Evolutionary conservation across 1,284 basidiomycete species (phyloP), one percentile per base, ranked within the genome.

Genomic region (Cystobasidium slooffiae): DNA sequence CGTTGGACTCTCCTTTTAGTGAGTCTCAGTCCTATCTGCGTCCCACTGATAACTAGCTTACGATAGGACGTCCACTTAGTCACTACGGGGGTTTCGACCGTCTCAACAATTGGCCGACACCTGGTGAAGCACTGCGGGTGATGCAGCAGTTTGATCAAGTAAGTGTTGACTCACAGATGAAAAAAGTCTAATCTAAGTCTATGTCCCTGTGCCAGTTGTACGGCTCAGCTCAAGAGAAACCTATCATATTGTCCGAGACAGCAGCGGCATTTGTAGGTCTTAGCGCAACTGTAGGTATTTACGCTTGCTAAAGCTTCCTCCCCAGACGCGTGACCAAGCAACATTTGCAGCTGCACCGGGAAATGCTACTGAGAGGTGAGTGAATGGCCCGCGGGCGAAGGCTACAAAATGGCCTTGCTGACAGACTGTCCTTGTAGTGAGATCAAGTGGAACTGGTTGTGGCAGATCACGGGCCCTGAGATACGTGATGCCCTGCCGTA

Each of bases 361-460:
- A 7, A 75, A 75, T 58, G 66, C 74, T 14, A 75, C 74, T 8
- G 74, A 75, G 41, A 52, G 55, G 74, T 75, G 20, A 12, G 69
- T 18, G 24, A 20, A 5, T 10, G 8, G 12, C 22, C 20, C 22
- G 22, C 49, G 8, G 9, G 18, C 20, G 59, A 16, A n/a, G 44
- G 12, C 47, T 9, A 31, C 2, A 18, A 12, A 18, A 12, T 55
- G 47, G 7, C n/a, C 3, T 16, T 51, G 63, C 47, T 68, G 16
- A 56, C 56, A 18, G 20, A 18, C 18, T 20, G 16, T 16, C 8
- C 31, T 24, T 43, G 7, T 41, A 75, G 74, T 12, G 74, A 68
- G 22, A 75, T 75, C 43, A 75, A 75, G 47, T 75, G 74, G 74
- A 61, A 75, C 41, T 75, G 74, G 74, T 59, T 75, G 14, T 75